Conservation (phyloP, 352 stramenopile species). For the Phytophthora sansomeana region DNA sequence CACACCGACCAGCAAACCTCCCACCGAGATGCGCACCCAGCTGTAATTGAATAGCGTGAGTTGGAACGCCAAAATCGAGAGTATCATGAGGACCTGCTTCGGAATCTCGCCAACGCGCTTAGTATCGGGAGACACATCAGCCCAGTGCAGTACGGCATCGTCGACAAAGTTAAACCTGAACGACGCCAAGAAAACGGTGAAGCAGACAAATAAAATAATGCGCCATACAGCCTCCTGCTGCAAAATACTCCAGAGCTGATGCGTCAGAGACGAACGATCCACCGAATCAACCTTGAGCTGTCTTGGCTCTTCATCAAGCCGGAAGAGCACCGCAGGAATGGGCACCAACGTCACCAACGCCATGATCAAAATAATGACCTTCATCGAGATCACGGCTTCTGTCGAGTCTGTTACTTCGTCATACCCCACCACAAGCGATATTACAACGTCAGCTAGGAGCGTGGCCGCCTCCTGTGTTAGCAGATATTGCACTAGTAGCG, state of each 20-base stretch:
- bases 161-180: slow-evolving; percentile 75
- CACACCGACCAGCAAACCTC: slow-evolving; percentile 52
- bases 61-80: slow-evolving; percentile 61
- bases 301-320: slow-evolving; percentile 71
- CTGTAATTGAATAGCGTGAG: slow-evolving; percentile 75
- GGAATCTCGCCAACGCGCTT: slow-evolving; percentile 55
- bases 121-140: slow-evolving; percentile 45
- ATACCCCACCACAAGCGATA: slow-evolving; percentile 52
- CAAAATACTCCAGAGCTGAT: slow-evolving; percentile 76
- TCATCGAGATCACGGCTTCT: slow-evolving; percentile 62
- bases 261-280: slow-evolving; percentile 61
- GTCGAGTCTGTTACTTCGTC: slow-evolving; percentile 44
- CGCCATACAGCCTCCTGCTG: slow-evolving; percentile 83
- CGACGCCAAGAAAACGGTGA: slow-evolving; percentile 57
- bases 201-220: slow-evolving; percentile 77
- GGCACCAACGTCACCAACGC: slow-evolving; percentile 65
- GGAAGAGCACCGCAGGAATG: slow-evolving; percentile 72
- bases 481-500: slow-evolving; percentile 73
- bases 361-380: slow-evolving; percentile 77
- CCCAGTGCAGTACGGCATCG: slow-evolving; percentile 59
- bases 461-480: slow-evolving; percentile 59
- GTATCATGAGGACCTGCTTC: slow-evolving; percentile 52
- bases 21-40: slow-evolving; percentile 67
- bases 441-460: slow-evolving; percentile 49
- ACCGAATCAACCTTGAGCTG: slow-evolving; percentile 80